These are phyloP conservation scores for Penicillium aurantiogriseum DNA, from an alignment of 2,329 filamentous ascomycete species.

Conservation along the genomic window DNA sequence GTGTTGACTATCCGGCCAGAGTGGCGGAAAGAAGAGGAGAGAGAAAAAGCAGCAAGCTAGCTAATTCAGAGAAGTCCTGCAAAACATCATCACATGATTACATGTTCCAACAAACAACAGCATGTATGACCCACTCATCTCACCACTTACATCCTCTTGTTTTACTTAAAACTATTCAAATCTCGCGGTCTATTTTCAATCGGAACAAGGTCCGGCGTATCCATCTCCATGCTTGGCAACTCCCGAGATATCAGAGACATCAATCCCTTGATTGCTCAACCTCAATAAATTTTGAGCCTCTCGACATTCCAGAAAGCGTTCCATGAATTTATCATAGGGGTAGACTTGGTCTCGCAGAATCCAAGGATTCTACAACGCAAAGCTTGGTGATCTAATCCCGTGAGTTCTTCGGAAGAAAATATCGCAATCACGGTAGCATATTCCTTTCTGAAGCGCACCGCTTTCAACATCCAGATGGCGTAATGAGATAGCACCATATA, in stretches of 20 bases:
- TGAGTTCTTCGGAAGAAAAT: not conserved
- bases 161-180: not conserved
- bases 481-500: not conserved
- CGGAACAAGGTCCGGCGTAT: rapidly evolving
- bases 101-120: not conserved
- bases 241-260: too few relatives aligned
- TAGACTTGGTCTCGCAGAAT: not conserved
- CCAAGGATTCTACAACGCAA: too few relatives aligned
- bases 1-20: not conserved
- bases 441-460: not conserved
- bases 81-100: not conserved
- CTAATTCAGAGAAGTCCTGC: rapidly evolving
- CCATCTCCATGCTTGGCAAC: not conserved
- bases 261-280: not conserved
- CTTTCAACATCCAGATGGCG: not conserved
- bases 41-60: not conserved
- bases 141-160: too few relatives aligned
- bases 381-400: too few relatives aligned
- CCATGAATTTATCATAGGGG: not conserved
- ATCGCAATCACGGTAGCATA: not conserved
- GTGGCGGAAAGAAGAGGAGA: not conserved
- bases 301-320: not conserved
- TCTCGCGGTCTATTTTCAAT: not conserved
- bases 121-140: not conserved
- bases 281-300: not conserved